Percentiles rank a stretch among this genome's conserved stretches.
These are phyloP conservation scores for Stemphylium beticola DNA, from an alignment of 2,329 filamentous ascomycete genomes.

Conservation along the genomic window DNA sequence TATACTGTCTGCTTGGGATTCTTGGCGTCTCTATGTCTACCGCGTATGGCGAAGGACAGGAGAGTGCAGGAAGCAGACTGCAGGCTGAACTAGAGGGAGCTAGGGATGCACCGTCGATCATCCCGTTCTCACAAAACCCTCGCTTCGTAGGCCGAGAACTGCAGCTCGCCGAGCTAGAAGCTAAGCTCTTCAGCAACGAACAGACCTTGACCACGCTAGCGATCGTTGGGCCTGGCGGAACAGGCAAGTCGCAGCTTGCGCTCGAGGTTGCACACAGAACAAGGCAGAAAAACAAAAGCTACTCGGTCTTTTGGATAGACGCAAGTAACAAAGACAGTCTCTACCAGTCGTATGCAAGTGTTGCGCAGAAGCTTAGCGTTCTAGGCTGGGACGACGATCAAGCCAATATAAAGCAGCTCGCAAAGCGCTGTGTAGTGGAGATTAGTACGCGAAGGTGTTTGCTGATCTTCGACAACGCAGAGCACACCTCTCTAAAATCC, in stretches of 20 bases:
- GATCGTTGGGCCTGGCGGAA: too few relatives aligned
- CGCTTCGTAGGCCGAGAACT: slow-evolving; percentile 31
- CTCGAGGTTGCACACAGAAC: too few relatives aligned
- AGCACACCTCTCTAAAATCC: too few relatives aligned
- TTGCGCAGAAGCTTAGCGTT: background rate
- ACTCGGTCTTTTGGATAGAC: background rate
- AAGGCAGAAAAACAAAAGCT: background rate
- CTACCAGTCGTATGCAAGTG: background rate
- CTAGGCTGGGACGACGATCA: background rate
- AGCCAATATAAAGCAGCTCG: background rate
- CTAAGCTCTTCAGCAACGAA: slow-evolving; percentile 26
- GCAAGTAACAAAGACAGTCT: background rate
- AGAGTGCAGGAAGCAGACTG: slow-evolving; percentile 21
- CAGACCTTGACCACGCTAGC: slow-evolving; percentile 10
- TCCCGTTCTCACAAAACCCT: slow-evolving; percentile 36
- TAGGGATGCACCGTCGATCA: slow-evolving; percentile 22
- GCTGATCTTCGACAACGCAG: too few relatives aligned
- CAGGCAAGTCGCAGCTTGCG: too few relatives aligned
- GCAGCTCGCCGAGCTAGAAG: slow-evolving; percentile 37
- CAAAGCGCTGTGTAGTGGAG: background rate
- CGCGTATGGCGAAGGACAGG: slow-evolving; percentile 27
- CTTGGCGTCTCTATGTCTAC: slow-evolving; percentile 25
- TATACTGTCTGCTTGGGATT: slow-evolving; percentile 34
- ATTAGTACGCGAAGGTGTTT: too few relatives aligned
- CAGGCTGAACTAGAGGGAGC: slow-evolving; percentile 18